A percentile compares a stretch with the other conserved stretches of the same genome.
Conservation (phyloP, 345 rosid genomes). For the Gossypium sturtianum region DNA sequence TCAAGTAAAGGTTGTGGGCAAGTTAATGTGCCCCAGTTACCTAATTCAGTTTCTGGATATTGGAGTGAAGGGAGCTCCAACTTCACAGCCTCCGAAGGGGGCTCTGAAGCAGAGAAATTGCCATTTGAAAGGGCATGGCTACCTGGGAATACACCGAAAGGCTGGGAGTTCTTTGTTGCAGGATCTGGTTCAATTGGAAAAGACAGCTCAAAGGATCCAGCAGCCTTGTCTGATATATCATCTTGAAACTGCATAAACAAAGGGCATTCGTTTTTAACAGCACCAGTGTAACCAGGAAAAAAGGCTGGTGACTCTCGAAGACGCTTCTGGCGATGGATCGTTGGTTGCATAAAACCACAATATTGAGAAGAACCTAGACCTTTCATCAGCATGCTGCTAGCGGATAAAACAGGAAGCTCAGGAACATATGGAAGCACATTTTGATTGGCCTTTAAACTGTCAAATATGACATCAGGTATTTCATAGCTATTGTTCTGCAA, state of each 20-base stretch:
- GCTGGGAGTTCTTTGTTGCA: conserved; percentile 33
- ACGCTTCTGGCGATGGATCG: conserved; percentile 31
- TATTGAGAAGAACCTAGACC: conserved; percentile 54
- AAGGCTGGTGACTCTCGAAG: conserved; percentile 14
- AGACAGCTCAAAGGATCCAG: conserved; percentile 39
- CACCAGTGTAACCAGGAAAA: conserved; percentile 35
- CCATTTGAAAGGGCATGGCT: conserved; percentile 82
- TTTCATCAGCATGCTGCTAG: conserved; percentile 55
- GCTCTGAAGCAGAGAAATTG: conserved; percentile 82
- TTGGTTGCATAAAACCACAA: conserved; percentile 48
- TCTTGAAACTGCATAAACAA: conserved; percentile 45
- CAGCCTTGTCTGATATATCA: conserved; percentile 34
- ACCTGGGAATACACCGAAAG: conserved; percentile 53
- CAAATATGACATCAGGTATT: conserved; percentile 64
- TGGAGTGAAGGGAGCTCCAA: conserved; percentile 99
- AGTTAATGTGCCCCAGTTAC: conserved; percentile 65
- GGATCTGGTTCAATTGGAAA: conserved; percentile 55
- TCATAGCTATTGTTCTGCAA: conserved; percentile 48
- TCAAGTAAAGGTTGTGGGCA: conserved; percentile 65
- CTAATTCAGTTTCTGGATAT: conserved; percentile 72
- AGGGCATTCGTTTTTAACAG: conserved; percentile 40
- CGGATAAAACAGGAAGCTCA: conserved; percentile 52
- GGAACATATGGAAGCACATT: conserved; percentile 45
- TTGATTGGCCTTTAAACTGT: conserved; percentile 50
- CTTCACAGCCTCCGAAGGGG: conserved; percentile 78